Percentiles rank a stretch among this genome's conserved stretches.
phyloP scores from a whole-genome alignment of 495 filamentous ascomycete genomes.

The Podospora fimiseda region DNA sequence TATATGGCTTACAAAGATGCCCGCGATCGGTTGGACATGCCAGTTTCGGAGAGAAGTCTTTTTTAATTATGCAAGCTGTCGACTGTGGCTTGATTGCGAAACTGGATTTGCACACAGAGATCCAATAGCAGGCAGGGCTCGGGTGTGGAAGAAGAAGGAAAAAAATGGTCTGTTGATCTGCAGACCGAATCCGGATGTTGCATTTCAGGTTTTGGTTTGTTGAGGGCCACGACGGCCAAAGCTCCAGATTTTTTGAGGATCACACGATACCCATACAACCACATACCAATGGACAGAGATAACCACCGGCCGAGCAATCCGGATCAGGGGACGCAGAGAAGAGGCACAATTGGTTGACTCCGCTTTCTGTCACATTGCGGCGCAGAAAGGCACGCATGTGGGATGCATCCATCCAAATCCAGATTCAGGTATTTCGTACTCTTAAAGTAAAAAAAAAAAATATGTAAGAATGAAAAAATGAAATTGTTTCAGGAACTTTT shows the following conservation, averaged over 20 bases:
- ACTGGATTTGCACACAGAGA: background rate
- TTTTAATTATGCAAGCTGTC: background rate
- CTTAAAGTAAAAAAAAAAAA: no score
- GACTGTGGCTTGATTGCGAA: background rate
- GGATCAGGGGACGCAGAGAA: background rate
- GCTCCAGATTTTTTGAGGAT: background rate
- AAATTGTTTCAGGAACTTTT: no score
- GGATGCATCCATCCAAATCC: background rate
- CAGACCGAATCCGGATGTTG: background rate
- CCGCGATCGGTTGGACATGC: background rate
- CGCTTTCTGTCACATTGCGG: background rate
- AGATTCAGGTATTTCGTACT: background rate
- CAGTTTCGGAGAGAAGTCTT: no score
- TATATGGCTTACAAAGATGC: no score
- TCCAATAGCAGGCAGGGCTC: background rate
- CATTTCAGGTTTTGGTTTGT: background rate
- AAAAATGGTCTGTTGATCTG: no score
- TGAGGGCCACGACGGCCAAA: background rate
- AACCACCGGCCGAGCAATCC: background rate
- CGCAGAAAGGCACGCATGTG: background rate
- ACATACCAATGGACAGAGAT: background rate
- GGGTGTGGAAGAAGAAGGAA: background rate
- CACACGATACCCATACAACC: no score
- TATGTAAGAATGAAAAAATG: no score
- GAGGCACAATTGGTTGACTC: background rate